These are phyloP conservation scores for Microbotryomycetes sp. DNA, from an alignment of 1,284 basidiomycete genomes.

Conservation along the genomic window DNA sequence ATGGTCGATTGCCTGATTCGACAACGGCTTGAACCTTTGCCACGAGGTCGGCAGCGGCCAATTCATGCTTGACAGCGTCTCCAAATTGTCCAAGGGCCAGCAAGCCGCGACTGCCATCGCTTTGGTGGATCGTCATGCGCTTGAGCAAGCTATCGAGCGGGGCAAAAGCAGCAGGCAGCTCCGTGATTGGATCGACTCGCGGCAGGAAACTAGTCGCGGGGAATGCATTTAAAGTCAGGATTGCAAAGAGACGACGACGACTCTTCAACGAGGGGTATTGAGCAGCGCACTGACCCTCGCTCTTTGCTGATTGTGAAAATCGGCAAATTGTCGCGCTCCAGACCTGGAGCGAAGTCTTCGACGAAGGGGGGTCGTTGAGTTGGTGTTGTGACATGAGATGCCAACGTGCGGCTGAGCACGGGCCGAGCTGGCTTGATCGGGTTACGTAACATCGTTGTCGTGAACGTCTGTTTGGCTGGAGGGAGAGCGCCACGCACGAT, in stretches of 20 bases:
- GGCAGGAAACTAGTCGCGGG: slow-evolving; percentile 7
- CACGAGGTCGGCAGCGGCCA: slow-evolving; percentile 25
- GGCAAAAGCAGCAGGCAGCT: slow-evolving; percentile 33
- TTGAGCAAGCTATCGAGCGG: slow-evolving; percentile 35
- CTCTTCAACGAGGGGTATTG: no score
- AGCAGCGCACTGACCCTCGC: neutral
- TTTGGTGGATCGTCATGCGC: slow-evolving; percentile 40
- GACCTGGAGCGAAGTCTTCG: neutral
- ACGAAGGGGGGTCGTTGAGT: slow-evolving; percentile 1
- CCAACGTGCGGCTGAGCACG: neutral
- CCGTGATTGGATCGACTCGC: slow-evolving; percentile 33
- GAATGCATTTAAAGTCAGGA: neutral
- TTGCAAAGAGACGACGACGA: neutral
- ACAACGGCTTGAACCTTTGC: slow-evolving; percentile 30
- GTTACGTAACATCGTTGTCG: no score
- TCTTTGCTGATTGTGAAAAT: slow-evolving; percentile 6
- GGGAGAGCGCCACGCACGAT: no score
- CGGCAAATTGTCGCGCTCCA: slow-evolving; percentile 2
- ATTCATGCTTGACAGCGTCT: slow-evolving; percentile 35
- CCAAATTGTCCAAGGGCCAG: slow-evolving; percentile 38
- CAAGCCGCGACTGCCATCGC: slow-evolving; percentile 35
- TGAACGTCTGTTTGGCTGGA: no score
- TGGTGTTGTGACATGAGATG: neutral
- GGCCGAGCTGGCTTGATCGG: no score
- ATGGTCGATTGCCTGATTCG: slow-evolving; percentile 23